phyloP scores from a whole-genome alignment of 768 basidiomycete genomes.

The Candolleomyces eurysporus region DNA sequence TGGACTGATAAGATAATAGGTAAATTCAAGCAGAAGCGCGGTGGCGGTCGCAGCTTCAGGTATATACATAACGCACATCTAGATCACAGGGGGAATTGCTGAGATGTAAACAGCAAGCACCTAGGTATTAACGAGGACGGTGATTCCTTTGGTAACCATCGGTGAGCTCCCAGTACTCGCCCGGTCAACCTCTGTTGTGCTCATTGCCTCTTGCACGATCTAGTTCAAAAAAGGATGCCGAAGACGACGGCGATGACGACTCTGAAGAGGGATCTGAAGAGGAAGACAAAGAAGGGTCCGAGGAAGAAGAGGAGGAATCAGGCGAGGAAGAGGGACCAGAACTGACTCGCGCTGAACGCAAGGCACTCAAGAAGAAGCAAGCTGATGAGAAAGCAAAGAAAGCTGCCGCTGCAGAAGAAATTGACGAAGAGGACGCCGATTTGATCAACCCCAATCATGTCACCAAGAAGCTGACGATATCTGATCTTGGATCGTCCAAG shows the following conservation, averaged over 20 bases:
- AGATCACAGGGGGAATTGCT: background rate
- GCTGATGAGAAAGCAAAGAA: slow-evolving; percentile 44
- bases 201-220: background rate
- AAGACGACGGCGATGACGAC: slow-evolving; percentile 36
- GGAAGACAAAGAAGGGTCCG: slow-evolving; percentile 38
- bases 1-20: slow-evolving; percentile 37
- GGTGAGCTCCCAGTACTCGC: background rate
- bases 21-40: slow-evolving; percentile 84
- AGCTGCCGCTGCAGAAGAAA: slow-evolving; percentile 31
- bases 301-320: slow-evolving; percentile 39
- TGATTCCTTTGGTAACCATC: background rate
- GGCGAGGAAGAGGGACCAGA: slow-evolving; percentile 49
- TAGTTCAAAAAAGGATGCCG: slow-evolving; percentile 22
- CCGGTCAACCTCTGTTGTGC: background rate
- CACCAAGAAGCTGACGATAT: slow-evolving; percentile 70
- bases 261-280: slow-evolving; percentile 48
- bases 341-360: slow-evolving; percentile 68
- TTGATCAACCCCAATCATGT: slow-evolving; percentile 80
- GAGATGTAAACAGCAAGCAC: slow-evolving; percentile 3
- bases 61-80: slow-evolving; percentile 26
- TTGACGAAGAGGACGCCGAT: slow-evolving; percentile 63
- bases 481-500: slow-evolving; percentile 65
- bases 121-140: background rate
- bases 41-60: slow-evolving; percentile 87
- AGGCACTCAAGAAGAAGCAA: slow-evolving; percentile 83